Conservation (phyloP, 192 early-diverging fungal species). For the Bifiguratus adelaidae region DNA sequence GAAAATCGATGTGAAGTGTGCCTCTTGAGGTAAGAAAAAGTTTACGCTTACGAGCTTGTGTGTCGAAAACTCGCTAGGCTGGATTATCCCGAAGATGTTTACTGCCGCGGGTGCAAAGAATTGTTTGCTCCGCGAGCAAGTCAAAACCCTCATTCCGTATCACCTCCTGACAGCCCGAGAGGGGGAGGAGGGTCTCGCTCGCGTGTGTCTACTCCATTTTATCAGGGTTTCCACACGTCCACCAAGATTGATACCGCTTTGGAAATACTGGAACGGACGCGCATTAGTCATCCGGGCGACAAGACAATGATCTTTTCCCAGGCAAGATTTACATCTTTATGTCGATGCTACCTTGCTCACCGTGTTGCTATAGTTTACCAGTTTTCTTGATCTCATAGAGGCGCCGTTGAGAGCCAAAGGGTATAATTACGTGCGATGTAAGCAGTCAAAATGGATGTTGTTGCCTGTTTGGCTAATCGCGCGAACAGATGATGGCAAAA, state of each 20-base stretch:
- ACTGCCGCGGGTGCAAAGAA: background rate
- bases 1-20: background rate
- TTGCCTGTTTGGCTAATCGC: background rate
- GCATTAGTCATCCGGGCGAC: constrained; percentile 26
- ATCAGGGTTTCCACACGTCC: background rate
- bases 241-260: constrained; percentile 32
- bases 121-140: background rate
- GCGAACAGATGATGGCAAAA: constrained; percentile 16
- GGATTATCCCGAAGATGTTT: background rate
- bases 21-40: too few relatives aligned
- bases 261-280: constrained; percentile 26
- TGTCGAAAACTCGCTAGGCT: background rate
- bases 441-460: background rate
- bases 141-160: background rate
- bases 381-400: constrained; percentile 35
- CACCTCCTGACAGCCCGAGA: too few relatives aligned
- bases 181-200: background rate
- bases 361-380: too few relatives aligned
- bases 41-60: background rate
- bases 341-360: too few relatives aligned
- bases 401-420: constrained; percentile 18
- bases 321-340: too few relatives aligned
- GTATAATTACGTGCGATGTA: constrained; percentile 24
- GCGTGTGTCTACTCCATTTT: background rate
- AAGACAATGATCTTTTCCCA: constrained; percentile 55